Evolutionary conservation across 2,329 filamentous ascomycete genomes (phyloP), one percentile per base, ranked within the genome.

Genomic region (Pseudogymnoascus sp.): DNA sequence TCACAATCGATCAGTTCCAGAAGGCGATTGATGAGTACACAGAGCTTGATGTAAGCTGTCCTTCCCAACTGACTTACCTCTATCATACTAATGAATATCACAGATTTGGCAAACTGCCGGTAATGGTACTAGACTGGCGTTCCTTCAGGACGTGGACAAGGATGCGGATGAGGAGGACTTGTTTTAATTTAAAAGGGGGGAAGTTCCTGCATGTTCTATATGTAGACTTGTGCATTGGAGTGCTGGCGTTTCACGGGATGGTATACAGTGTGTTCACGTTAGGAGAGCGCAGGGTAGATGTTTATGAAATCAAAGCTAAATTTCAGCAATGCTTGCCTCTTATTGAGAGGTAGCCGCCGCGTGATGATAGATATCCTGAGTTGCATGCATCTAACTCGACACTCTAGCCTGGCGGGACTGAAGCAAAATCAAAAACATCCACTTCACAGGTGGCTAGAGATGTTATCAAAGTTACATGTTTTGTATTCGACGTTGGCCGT

Each of bases 1-100:
- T 97, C 75, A 99, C 93, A 0, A 88, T 92, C 67, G 91, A 97
- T 75, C 92, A 99, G 75, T 92, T 96, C 78, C 82, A 90, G 71
- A 83, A 84, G 68, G 88, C 92, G 19, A 81, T 99, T 72, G 88
- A 96, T 66, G 93, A 96, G 78, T 97, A 99, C 76, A 87, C 90
- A 2, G 80, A 84, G 67, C 78, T 96, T 65, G 90, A 96, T 79
- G 94, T 97, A 80, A 91, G 92, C 71, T 62, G 2, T 39, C 8
- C 21, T 45, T 21, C 23, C 59, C 37, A 4, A 14, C 12, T 16
- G 43, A 14, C 23, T n/a, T 23, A n/a, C 29, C 6, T 1, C 16
- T 49, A 23, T 59, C 49, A 60, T 64, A 66, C 78, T 85, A 72
- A 84, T 67, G 60, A 64, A 23, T 8, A 12, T 19, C 16, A 58